phyloP scores from a whole-genome alignment of 371 early-diverging fungal genomes.

The Thermomucor indicae-seudaticae region DNA sequence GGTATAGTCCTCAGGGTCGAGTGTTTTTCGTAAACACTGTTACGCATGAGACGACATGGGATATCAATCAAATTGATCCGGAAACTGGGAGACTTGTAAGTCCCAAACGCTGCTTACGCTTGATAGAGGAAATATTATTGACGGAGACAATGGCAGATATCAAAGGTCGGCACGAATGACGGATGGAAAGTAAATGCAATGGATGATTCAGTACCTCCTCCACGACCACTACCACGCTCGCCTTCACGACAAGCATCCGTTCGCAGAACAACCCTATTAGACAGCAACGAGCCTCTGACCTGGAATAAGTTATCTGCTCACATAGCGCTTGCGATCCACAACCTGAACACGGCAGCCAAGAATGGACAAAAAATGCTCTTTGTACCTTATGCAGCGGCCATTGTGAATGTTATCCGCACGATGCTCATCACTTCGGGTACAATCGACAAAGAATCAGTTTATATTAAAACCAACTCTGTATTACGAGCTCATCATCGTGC shows the following conservation, averaged over 20 bases:
- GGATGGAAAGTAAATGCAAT: too few relatives aligned
- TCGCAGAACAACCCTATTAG: slow-evolving; percentile 13
- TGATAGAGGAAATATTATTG: not conserved
- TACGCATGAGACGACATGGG: slow-evolving; percentile 70
- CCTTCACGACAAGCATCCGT: slow-evolving; percentile 17
- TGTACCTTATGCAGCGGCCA: slow-evolving; percentile 44
- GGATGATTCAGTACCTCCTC: slow-evolving; percentile 2
- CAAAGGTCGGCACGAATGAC: too few relatives aligned
- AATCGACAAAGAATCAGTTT: slow-evolving; percentile 60
- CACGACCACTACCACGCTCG: slow-evolving; percentile 15
- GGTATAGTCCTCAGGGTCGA: slow-evolving; percentile 52
- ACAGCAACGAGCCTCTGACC: slow-evolving; percentile 12
- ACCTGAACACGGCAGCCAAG: slow-evolving; percentile 49
- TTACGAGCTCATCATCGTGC: slow-evolving; percentile 75
- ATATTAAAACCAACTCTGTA: slow-evolving; percentile 57
- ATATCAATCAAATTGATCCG: slow-evolving; percentile 8
- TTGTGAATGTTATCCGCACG: slow-evolving; percentile 77
- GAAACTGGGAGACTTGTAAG: too few relatives aligned
- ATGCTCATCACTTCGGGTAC: slow-evolving; percentile 82
- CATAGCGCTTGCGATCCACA: slow-evolving; percentile 38
- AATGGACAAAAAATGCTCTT: slow-evolving; percentile 33
- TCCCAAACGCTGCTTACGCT: not conserved
- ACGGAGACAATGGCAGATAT: not conserved
- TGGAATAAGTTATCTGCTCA: slow-evolving; percentile 52
- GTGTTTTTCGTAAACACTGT: slow-evolving; percentile 70